These are phyloP conservation scores for Kwoniella dendrophila DNA, from an alignment of 768 basidiomycete genomes.

Conservation along the genomic window DNA sequence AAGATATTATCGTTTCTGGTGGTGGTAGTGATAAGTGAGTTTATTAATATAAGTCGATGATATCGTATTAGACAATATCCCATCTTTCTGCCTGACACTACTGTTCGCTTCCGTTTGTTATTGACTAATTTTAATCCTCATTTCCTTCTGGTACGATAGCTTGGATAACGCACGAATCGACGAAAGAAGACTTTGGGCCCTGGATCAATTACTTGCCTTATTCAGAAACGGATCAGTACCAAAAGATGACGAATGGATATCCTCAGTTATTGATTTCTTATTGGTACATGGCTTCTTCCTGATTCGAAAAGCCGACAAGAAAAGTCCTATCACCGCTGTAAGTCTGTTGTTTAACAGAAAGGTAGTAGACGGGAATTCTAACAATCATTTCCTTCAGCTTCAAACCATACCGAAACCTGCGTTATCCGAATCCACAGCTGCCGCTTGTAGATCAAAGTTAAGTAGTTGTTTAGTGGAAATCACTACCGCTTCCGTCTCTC, in stretches of 20 bases:
- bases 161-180: constrained; percentile 49
- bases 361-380: too few species aligned
- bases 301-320: constrained; percentile 71
- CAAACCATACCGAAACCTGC: constrained; percentile 66
- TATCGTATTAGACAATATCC: neutral
- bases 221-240: constrained; percentile 75
- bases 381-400: constrained; percentile 63
- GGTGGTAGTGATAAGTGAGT: constrained; percentile 57
- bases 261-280: constrained; percentile 76
- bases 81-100: neutral
- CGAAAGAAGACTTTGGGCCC: constrained; percentile 72
- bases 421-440: constrained; percentile 72
- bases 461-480: constrained; percentile 75
- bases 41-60: constrained; percentile 29
- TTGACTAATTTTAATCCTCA: neutral
- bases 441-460: constrained; percentile 69
- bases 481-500: constrained; percentile 62
- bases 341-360: constrained; percentile 57
- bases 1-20: constrained; percentile 63
- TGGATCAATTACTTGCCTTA: constrained; percentile 79
- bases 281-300: constrained; percentile 77
- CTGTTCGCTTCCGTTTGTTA: neutral
- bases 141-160: constrained; percentile 22
- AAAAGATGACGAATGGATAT: constrained; percentile 77
- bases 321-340: constrained; percentile 66